These are phyloP conservation scores for Boletus tomentosulus DNA, from an alignment of 768 basidiomycete species.

Conservation along the genomic window DNA sequence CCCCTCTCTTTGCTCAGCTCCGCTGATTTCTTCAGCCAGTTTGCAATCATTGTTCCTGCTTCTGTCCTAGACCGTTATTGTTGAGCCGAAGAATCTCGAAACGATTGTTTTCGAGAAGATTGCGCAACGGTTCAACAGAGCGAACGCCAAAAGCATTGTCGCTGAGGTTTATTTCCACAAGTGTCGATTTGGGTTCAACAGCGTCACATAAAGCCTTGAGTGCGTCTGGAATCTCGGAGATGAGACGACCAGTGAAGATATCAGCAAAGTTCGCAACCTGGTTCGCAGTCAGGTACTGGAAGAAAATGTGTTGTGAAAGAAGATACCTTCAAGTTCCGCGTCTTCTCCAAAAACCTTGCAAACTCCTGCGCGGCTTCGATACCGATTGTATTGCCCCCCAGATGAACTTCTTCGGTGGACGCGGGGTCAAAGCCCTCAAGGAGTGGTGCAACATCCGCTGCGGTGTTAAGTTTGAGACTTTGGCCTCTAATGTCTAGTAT, in stretches of 20 bases:
- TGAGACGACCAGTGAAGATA: conserved; percentile 96
- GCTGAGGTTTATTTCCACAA: conserved; percentile 84
- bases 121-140: conserved; percentile 90
- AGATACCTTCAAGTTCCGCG: conserved; percentile 63
- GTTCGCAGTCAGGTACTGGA: conserved; percentile 4
- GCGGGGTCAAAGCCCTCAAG: conserved; percentile 61
- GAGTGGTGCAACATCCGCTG: conserved; percentile 71
- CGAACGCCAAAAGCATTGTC: conserved; percentile 98
- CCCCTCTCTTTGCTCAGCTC: conserved; percentile 61
- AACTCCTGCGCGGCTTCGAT: conserved; percentile 85
- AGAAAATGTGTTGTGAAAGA: background rate
- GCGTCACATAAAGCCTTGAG: conserved; percentile 86
- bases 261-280: conserved; percentile 95
- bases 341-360: conserved; percentile 70
- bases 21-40: conserved; percentile 78
- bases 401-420: conserved; percentile 79
- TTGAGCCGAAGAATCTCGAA: conserved; percentile 81
- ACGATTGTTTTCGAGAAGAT: conserved; percentile 80
- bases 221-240: conserved; percentile 89
- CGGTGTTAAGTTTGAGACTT: conserved; percentile 70
- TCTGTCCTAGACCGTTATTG: conserved; percentile 94
- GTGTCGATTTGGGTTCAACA: conserved; percentile 71
- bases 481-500: conserved; percentile 29
- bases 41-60: conserved; percentile 81
- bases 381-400: conserved; percentile 93